Percentiles rank a stretch among this genome's conserved stretches.
Conservation (phyloP, 1,284 basidiomycete genomes). For the Caloboletus firmus region DNA sequence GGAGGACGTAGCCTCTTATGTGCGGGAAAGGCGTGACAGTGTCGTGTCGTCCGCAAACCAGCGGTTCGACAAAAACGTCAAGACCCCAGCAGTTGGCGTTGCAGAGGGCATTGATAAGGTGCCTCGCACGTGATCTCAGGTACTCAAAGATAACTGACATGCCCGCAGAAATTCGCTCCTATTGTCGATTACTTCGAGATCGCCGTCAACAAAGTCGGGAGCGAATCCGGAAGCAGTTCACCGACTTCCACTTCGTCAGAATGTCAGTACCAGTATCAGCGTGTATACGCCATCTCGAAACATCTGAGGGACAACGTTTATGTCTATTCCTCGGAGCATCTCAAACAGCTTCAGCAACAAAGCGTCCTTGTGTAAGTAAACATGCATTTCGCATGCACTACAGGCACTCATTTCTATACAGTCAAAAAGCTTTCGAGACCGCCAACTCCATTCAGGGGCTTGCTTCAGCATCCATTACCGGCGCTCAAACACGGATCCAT, state of each 20-base stretch:
- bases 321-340: conserved; percentile 66
- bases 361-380: conserved; percentile 57
- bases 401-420: conserved; percentile 29
- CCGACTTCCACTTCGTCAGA: conserved; percentile 38
- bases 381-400: not conserved
- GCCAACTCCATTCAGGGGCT: conserved; percentile 61
- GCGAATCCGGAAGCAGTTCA: conserved; percentile 44
- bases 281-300: conserved; percentile 62
- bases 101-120: conserved; percentile 75
- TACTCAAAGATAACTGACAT: conserved; percentile 13
- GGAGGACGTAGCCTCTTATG: conserved; percentile 63
- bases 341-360: conserved; percentile 70
- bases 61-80: conserved; percentile 64
- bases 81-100: conserved; percentile 58
- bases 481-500: conserved; percentile 54
- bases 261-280: conserved; percentile 71
- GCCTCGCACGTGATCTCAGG: conserved; percentile 25
- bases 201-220: conserved; percentile 55
- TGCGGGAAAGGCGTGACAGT: conserved; percentile 56
- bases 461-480: conserved; percentile 52
- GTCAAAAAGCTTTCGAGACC: conserved; percentile 67
- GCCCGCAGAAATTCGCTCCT: conserved; percentile 60
- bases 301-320: conserved; percentile 61
- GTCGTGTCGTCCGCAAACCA: conserved; percentile 60
- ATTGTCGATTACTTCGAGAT: conserved; percentile 69